Evolutionary conservation across 352 stramenopile species (phyloP).

Genomic region (Globisporangium barbulae): DNA sequence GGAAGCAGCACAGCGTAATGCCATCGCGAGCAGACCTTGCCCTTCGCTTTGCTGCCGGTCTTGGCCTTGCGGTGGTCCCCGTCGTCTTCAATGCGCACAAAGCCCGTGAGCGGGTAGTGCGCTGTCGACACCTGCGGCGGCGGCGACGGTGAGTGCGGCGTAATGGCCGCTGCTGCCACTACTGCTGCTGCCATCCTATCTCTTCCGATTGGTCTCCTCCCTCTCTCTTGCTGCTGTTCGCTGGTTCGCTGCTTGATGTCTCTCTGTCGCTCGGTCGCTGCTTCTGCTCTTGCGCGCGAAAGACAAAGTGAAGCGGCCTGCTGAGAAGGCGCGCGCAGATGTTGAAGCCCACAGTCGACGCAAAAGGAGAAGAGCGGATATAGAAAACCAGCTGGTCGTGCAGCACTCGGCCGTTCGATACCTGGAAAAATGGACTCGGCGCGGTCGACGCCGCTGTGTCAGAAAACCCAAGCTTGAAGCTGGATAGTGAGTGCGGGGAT

Average conservation of each 20-base stretch:
- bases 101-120: conserved; percentile 31
- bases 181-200: not conserved
- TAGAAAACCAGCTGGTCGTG: conserved; percentile 5
- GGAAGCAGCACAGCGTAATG: conserved; percentile 49
- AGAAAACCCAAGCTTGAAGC: not conserved
- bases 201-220: not conserved
- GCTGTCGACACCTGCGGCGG: conserved; percentile 1
- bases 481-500: not conserved
- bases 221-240: not conserved
- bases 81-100: conserved; percentile 54
- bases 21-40: conserved; percentile 48
- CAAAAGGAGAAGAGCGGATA: not conserved
- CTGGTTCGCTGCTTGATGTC: not conserved
- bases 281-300: not conserved
- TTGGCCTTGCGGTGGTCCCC: conserved; percentile 15
- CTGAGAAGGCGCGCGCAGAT: not conserved
- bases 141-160: not conserved
- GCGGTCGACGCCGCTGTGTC: no score
- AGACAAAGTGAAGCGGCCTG: not conserved
- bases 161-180: not conserved
- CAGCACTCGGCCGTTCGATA: not conserved
- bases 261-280: not conserved
- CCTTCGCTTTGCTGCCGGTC: not conserved
- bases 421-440: not conserved
- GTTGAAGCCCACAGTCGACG: not conserved